Conservation (phyloP, 2,329 filamentous ascomycete species). For the Hawksworthiomyces lignivorus region DNA sequence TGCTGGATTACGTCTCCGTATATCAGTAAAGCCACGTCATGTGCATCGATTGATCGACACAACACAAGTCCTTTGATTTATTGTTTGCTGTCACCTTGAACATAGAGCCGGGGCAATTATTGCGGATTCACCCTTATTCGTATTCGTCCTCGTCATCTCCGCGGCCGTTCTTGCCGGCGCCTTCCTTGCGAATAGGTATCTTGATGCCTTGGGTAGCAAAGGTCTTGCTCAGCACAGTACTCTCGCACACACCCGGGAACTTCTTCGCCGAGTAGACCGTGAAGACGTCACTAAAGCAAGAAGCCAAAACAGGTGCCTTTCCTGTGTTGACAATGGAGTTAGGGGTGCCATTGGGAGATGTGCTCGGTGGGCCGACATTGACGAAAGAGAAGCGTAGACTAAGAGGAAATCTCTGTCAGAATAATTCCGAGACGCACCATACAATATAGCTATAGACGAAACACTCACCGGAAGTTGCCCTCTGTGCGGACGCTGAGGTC, state of each 20-base stretch:
- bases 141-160: constrained; percentile 43
- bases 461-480: constrained; percentile 73
- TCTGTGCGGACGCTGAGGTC: constrained; percentile 93
- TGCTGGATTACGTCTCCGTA: no score
- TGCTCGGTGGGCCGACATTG: constrained; percentile 58
- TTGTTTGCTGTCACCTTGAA: not conserved
- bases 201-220: constrained; percentile 94
- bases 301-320: constrained; percentile 73
- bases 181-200: constrained; percentile 90
- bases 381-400: constrained; percentile 69
- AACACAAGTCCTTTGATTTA: no score
- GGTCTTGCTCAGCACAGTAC: constrained; percentile 80
- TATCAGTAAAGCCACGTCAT: no score
- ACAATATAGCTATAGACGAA: no score
- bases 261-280: constrained; percentile 96
- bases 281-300: constrained; percentile 80
- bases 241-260: constrained; percentile 95
- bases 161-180: constrained; percentile 42
- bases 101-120: constrained; percentile 9
- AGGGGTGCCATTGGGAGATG: constrained; percentile 26
- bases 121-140: constrained; percentile 4
- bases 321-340: constrained; percentile 58
- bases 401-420: not conserved
- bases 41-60: no score
- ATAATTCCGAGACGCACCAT: not conserved